A percentile compares a stretch with the other conserved stretches of the same genome.
These are phyloP conservation scores for Tetrahymena thermophila DNA, from an alignment of 73 alveolate genomes.

Conservation along the genomic window DNA sequence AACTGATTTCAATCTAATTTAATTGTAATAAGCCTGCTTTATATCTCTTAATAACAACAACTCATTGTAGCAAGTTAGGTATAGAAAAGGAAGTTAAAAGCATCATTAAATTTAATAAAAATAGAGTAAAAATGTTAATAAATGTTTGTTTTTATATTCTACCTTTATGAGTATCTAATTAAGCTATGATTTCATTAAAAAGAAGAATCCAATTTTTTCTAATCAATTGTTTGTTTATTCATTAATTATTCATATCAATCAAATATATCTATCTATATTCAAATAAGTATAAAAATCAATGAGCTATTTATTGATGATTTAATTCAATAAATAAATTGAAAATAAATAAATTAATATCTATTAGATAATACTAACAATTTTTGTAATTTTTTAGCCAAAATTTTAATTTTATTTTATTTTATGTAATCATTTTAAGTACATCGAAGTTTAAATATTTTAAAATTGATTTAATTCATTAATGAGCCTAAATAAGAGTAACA, in stretches of 20 bases:
- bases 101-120: not conserved
- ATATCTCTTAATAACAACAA: not conserved
- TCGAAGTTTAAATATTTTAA: too few species aligned
- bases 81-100: not conserved
- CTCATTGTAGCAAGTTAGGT: not conserved
- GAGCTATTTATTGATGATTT: too few species aligned
- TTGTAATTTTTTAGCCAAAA: too few species aligned
- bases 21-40: not conserved
- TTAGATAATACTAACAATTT: not conserved
- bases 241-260: not conserved
- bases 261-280: too few species aligned
- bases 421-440: not conserved
- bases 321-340: not conserved
- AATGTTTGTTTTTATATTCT: not conserved
- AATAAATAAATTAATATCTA: not conserved
- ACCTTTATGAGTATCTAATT: not conserved
- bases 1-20: not conserved
- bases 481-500: too few species aligned
- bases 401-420: too few species aligned
- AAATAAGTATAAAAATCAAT: not conserved
- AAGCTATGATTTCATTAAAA: not conserved
- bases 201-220: not conserved
- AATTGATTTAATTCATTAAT: too few species aligned
- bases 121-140: not conserved
- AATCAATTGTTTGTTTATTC: not conserved